Percentiles rank a stretch among this genome's conserved stretches.
Conservation (phyloP, 2,329 filamentous ascomycete genomes). For the Aspergillus hortae region DNA sequence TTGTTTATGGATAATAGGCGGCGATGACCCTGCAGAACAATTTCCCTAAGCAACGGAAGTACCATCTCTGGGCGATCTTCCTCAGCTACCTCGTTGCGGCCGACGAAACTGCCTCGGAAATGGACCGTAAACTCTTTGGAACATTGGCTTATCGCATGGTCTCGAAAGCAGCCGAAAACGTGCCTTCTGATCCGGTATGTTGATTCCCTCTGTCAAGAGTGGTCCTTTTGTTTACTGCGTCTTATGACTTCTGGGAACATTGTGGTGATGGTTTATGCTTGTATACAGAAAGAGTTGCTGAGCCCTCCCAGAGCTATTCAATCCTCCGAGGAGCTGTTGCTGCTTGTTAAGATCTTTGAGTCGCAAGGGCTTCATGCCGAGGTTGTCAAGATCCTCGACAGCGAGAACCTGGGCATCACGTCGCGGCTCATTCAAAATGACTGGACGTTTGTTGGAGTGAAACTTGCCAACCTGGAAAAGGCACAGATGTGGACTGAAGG, state of each 20-base stretch:
- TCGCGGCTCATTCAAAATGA: conserved; percentile 44
- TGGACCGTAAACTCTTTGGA: conserved; percentile 46
- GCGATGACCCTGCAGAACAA: conserved; percentile 49
- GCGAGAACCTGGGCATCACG: conserved; percentile 37
- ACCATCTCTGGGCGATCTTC: conserved; percentile 50
- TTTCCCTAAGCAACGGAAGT: conserved; percentile 46
- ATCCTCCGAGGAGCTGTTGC: conserved; percentile 43
- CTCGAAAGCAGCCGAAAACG: conserved; percentile 44
- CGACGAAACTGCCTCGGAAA: conserved; percentile 35
- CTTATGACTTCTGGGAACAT: conserved; percentile 11
- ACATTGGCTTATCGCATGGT: conserved; percentile 50
- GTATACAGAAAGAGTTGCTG: conserved; percentile 36
- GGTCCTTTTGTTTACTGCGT: not conserved
- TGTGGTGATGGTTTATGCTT: conserved; percentile 15
- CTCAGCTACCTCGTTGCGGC: conserved; percentile 41
- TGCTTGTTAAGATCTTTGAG: conserved; percentile 44
- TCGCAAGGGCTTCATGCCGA: conserved; percentile 39
- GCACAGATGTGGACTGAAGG: conserved; percentile 38
- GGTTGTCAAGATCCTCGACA: conserved; percentile 40
- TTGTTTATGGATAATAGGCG: conserved; percentile 32
- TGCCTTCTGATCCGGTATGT: conserved; percentile 43
- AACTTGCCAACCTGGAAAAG: conserved; percentile 36
- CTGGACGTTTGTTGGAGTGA: conserved; percentile 38
- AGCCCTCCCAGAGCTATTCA: conserved; percentile 44
- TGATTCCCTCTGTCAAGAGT: not conserved